Conservation (phyloP, 495 filamentous ascomycete species). For the Hypoxylon intermedium region DNA sequence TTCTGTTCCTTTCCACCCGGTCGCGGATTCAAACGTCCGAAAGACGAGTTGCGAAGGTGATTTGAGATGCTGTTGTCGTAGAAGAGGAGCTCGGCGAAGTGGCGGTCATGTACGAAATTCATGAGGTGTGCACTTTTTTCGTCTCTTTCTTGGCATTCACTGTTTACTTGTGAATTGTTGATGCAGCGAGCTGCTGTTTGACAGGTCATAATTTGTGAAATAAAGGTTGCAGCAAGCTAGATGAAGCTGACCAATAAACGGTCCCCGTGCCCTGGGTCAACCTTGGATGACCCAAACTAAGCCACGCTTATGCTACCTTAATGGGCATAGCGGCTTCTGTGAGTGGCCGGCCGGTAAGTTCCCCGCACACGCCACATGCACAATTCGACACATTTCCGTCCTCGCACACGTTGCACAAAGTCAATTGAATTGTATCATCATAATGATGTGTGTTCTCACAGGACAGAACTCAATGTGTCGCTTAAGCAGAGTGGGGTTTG, state of each 20-base stretch:
- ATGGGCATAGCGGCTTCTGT: not conserved
- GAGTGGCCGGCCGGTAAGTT: not conserved
- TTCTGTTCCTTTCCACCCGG: not conserved
- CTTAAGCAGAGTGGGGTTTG: not conserved
- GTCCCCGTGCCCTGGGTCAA: not conserved
- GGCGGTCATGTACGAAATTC: constrained; percentile 35
- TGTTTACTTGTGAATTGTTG: constrained; percentile 42
- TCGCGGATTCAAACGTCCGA: constrained; percentile 14
- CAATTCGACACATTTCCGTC: constrained; percentile 16
- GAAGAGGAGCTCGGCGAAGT: constrained; percentile 9
- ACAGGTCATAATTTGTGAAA: constrained; percentile 37
- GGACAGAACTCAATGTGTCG: too few species aligned
- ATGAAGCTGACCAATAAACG: constrained; percentile 14
- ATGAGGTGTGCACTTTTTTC: constrained; percentile 23
- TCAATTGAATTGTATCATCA: constrained; percentile 11
- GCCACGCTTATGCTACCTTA: not conserved
- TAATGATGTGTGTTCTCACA: not conserved
- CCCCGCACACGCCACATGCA: constrained; percentile 29
- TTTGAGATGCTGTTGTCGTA: not conserved
- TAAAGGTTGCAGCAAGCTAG: constrained; percentile 25
- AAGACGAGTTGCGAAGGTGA: constrained; percentile 11
- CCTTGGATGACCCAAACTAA: constrained; percentile 4
- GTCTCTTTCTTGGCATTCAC: constrained; percentile 7
- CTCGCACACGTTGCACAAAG: constrained; percentile 16
- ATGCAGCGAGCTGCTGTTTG: constrained; percentile 21